A percentile compares a stretch with the other conserved stretches of the same genome.
phyloP scores from a whole-genome alignment of 768 basidiomycete genomes.

The Astraeus odoratus region DNA sequence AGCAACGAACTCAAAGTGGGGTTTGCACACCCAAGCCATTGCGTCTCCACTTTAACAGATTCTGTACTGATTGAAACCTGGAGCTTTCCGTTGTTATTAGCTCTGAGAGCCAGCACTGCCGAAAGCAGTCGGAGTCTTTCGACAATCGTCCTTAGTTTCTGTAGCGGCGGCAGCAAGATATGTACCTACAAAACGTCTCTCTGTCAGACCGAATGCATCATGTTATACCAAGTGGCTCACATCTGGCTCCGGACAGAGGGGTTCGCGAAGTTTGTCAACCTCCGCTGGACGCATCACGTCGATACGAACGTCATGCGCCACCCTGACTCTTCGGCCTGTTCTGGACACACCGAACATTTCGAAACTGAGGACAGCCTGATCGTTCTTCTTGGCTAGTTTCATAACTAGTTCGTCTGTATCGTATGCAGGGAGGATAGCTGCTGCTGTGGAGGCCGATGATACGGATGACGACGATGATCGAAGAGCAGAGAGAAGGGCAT shows the following conservation, averaged over 20 bases:
- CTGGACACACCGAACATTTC: slow-evolving; percentile 63
- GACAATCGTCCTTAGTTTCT: slow-evolving; percentile 70
- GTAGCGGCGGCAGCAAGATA: slow-evolving; percentile 67
- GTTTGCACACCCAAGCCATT: slow-evolving; percentile 69
- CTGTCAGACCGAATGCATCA: neutral
- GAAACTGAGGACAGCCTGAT: slow-evolving; percentile 69
- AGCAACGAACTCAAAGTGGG: slow-evolving; percentile 43
- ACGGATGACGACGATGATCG: slow-evolving; percentile 52
- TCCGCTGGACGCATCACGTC: slow-evolving; percentile 75
- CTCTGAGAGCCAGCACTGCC: slow-evolving; percentile 59
- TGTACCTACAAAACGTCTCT: slow-evolving; percentile 52
- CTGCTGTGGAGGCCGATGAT: slow-evolving; percentile 29
- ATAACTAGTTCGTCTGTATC: slow-evolving; percentile 65
- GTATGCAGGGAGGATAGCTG: slow-evolving; percentile 27
- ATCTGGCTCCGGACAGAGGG: slow-evolving; percentile 81
- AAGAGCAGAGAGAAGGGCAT: slow-evolving; percentile 71
- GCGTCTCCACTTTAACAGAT: slow-evolving; percentile 68
- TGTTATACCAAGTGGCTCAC: slow-evolving; percentile 35
- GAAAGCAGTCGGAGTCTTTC: slow-evolving; percentile 70
- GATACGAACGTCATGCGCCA: slow-evolving; percentile 77
- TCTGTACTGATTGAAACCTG: slow-evolving; percentile 56
- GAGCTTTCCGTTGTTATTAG: slow-evolving; percentile 55
- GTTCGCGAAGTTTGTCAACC: slow-evolving; percentile 65
- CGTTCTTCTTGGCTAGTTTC: slow-evolving; percentile 83
- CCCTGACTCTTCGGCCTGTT: slow-evolving; percentile 55